Evolutionary conservation across 148 eudicot genomes (phyloP).

Genomic region (Cornus suecica): DNA sequence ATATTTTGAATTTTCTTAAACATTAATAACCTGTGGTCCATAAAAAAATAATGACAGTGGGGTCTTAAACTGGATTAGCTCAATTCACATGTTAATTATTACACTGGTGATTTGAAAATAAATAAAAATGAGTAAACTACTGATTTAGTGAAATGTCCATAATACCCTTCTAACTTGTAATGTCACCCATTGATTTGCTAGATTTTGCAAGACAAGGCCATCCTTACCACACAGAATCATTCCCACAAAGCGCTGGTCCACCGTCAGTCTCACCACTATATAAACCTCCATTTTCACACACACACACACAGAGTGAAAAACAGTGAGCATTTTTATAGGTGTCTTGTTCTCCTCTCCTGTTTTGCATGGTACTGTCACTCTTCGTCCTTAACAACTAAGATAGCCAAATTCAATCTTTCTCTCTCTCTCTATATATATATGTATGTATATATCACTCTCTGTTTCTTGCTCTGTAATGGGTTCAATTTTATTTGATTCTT

Average conservation of each 20-base stretch:
- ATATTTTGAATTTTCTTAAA: too few species aligned
- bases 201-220: background rate
- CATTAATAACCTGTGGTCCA: too few species aligned
- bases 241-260: background rate
- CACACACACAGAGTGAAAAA: too few species aligned
- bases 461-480: background rate
- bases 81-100: too few species aligned
- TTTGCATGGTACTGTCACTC: conserved; percentile 39
- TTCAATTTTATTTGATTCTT: background rate
- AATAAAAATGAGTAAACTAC: too few species aligned
- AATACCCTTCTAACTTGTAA: background rate
- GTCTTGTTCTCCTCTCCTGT: conserved; percentile 24
- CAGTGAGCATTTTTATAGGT: background rate
- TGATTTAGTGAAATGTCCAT: too few species aligned
- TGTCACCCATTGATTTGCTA: background rate
- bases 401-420: conserved; percentile 2
- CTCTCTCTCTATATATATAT: background rate
- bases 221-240: background rate
- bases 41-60: too few species aligned
- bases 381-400: conserved; percentile 16
- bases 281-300: too few species aligned
- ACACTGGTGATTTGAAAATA: too few species aligned
- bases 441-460: background rate
- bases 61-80: too few species aligned
- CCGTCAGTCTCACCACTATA: background rate